Base-by-base conservation (phyloP, 2,329 filamentous ascomycete species). In the Ustulina deusta region DNA sequence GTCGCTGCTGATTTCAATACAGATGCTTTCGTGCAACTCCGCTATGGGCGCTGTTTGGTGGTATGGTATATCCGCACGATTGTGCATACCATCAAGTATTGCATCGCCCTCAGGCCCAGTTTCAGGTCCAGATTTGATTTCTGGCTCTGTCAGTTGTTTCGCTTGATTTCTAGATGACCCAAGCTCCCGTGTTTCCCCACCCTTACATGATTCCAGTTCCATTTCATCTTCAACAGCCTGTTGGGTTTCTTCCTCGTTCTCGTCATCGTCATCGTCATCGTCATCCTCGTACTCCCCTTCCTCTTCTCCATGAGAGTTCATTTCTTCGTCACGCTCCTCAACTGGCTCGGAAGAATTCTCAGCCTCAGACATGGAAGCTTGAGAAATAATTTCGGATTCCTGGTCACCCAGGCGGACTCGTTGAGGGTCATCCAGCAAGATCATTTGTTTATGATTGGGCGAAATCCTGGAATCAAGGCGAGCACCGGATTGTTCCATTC, bases 161-260 rank as follows among this genome's bases (percentile, higher is more conserved):
- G 68, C 74, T 42, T 76, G 74, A 0, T 27, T 11, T 46, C 13
- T 17, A 0, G 40, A 29, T 20, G 1, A 11, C 56, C 60, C 60
- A 25, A 2, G 9, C 15, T 27, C 46, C 42, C 20, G 6, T 13
- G 55, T 46, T 20, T 46, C 52, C 20, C 54, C 49, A 38, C 2
- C 48, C 0, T 71, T 69, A 4, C 72, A 69, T 4, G 66, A 65
- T 10, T 69, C 69, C 1, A 59, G 62, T 2, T 72, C 71, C 2
- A 67, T 10, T 72, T 72, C 64, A 2, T 71, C 66, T 7, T 69
- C 68, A 1, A 66, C 63, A 2, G 69, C 68, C 20, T 73, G 68
- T 36, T 40, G 61, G 17, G 69, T 70, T n/a, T 61, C 65, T 32
- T 51, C 54, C 0, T 71, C 67, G 5, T 61, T 48, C 2, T 59